Evolutionary conservation across 179 eudicot species (phyloP).

Genomic region (Drosera spatulata): DNA sequence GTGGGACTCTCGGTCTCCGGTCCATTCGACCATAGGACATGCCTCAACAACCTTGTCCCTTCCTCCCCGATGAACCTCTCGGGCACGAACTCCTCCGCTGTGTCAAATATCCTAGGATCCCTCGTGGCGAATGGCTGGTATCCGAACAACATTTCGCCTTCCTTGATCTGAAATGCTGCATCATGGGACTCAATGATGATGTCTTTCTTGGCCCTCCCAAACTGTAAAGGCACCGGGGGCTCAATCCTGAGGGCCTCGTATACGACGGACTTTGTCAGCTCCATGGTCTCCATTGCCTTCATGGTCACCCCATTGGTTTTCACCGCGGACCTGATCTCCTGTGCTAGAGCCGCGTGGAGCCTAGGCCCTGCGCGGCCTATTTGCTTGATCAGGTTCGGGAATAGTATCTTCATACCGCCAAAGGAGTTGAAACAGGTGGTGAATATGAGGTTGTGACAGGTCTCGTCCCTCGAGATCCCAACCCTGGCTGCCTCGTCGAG

Average conservation of each 20-base stretch:
- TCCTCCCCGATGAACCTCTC: constrained; percentile 60
- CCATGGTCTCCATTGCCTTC: constrained; percentile 64
- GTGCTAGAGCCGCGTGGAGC: constrained; percentile 46
- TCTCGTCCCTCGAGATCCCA: constrained; percentile 58
- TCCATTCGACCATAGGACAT: constrained; percentile 87
- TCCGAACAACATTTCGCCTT: constrained; percentile 75
- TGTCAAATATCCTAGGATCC: constrained; percentile 52
- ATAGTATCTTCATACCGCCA: constrained; percentile 77
- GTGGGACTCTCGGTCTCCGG: constrained; percentile 54
- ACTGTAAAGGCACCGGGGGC: constrained; percentile 70
- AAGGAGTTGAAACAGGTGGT: constrained; percentile 74
- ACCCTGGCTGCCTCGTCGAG: constrained; percentile 43
- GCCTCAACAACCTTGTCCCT: constrained; percentile 45
- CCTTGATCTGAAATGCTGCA: constrained; percentile 46
- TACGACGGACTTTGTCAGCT: constrained; percentile 62
- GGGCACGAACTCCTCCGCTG: constrained; percentile 61
- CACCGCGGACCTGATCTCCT: constrained; percentile 56
- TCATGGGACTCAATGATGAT: constrained; percentile 58
- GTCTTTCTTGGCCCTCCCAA: constrained; percentile 50
- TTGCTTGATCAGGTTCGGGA: constrained; percentile 65
- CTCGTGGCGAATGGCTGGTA: constrained; percentile 77
- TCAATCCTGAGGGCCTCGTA: constrained; percentile 68
- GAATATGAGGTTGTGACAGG: constrained; percentile 48
- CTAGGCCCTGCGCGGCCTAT: constrained; percentile 56
- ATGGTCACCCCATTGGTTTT: constrained; percentile 40